Evolutionary conservation across 2,329 filamentous ascomycete species (phyloP).

Genomic region (Fusarium sp.): DNA sequence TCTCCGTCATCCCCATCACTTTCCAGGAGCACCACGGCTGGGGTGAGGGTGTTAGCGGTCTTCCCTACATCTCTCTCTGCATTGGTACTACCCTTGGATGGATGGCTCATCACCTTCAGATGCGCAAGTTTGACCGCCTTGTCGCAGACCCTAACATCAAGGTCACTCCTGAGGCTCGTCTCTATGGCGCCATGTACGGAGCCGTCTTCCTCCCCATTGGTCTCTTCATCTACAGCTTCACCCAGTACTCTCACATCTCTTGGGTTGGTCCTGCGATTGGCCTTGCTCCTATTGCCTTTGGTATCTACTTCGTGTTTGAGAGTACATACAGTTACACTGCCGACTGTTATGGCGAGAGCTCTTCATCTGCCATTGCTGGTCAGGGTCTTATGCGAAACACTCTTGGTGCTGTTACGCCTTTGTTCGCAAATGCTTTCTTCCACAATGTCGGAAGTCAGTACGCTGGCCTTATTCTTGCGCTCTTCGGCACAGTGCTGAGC

Average conservation of each 20-base stretch:
- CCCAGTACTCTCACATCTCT: slow-evolving; percentile 33
- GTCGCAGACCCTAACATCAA: slow-evolving; percentile 34
- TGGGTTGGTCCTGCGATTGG: slow-evolving; percentile 37
- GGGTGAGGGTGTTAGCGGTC: slow-evolving; percentile 34
- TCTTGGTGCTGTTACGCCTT: slow-evolving; percentile 36
- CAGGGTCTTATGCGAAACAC: slow-evolving; percentile 42
- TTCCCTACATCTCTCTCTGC: slow-evolving; percentile 39
- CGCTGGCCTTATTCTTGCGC: slow-evolving; percentile 36
- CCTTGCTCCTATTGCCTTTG: slow-evolving; percentile 39
- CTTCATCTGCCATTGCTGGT: slow-evolving; percentile 38
- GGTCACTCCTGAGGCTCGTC: slow-evolving; percentile 39
- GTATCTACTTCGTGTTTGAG: slow-evolving; percentile 42
- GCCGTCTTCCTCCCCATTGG: slow-evolving; percentile 40
- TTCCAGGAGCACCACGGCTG: slow-evolving; percentile 40
- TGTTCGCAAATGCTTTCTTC: slow-evolving; percentile 41
- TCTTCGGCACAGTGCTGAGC: slow-evolving; percentile 35
- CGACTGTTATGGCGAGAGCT: slow-evolving; percentile 40
- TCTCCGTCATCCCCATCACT: slow-evolving; percentile 40
- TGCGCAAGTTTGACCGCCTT: slow-evolving; percentile 41
- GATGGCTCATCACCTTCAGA: slow-evolving; percentile 38
- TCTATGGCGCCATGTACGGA: slow-evolving; percentile 41
- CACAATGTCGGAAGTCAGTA: slow-evolving; percentile 41
- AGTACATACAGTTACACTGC: slow-evolving; percentile 42
- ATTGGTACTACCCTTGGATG: slow-evolving; percentile 39
- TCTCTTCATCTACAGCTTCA: slow-evolving; percentile 42